Conservation (phyloP, 768 basidiomycete genomes). For the Trametes cingulata region DNA sequence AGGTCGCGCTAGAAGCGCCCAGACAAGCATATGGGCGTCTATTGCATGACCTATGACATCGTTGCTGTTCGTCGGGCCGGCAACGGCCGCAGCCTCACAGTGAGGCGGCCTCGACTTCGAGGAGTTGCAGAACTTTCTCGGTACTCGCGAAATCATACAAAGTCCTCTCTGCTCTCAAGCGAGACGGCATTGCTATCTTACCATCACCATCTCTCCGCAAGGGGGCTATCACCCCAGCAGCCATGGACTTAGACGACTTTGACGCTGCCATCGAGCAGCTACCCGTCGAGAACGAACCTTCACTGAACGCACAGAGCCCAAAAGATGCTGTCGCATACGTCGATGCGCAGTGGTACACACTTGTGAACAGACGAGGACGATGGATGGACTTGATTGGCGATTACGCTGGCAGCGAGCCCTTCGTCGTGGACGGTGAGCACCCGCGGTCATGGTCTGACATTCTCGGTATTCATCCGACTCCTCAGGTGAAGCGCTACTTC, state of each 20-base stretch:
- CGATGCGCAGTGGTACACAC: conserved; percentile 42
- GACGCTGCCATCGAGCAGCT: conserved; percentile 25
- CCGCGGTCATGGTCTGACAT: not conserved
- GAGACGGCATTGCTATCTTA: not conserved
- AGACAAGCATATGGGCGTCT: conserved; percentile 4
- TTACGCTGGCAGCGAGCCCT: conserved; percentile 67
- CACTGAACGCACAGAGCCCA: not conserved
- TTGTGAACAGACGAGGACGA: conserved; percentile 38
- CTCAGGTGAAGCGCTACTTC: conserved; percentile 63
- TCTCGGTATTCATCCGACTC: conserved; percentile 38
- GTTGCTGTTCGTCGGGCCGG: conserved; percentile 9
- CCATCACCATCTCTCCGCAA: not conserved
- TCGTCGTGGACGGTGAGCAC: conserved; percentile 60
- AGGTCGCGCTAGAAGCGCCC: conserved; percentile 6
- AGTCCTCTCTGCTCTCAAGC: not conserved
- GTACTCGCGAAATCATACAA: not conserved
- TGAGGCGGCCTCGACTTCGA: not conserved
- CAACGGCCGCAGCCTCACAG: conserved; percentile 7
- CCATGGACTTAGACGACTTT: conserved; percentile 45
- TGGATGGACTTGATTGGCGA: conserved; percentile 76
- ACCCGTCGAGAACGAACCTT: conserved; percentile 1
- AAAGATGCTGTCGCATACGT: conserved; percentile 25
- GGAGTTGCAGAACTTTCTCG: not conserved
- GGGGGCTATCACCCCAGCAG: not conserved
- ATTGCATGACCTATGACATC: not conserved